phyloP scores from a whole-genome alignment of 78 protist species.

The Dictyostelium brefeldianum region DNA sequence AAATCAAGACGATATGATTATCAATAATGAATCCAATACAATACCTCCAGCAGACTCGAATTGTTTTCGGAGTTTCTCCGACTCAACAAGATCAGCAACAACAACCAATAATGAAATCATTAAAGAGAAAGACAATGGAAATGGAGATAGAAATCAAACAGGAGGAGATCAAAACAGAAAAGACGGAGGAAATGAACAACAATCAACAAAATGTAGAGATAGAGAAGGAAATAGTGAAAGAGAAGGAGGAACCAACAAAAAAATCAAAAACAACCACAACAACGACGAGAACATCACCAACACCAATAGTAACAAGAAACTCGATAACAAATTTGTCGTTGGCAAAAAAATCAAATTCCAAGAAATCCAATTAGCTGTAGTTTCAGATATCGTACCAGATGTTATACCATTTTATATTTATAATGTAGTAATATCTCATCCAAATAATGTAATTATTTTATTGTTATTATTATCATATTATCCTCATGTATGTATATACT shows the following conservation, averaged over 20 bases:
- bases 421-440: neutral
- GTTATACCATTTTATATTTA: slow-evolving; percentile 9
- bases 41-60: no score
- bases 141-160: no score
- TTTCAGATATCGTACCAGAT: neutral
- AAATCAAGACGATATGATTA: no score
- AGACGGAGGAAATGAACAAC: neutral
- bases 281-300: neutral
- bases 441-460: neutral
- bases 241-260: neutral
- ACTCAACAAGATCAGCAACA: no score
- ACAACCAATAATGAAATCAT: no score
- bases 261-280: neutral
- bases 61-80: no score
- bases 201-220: neutral
- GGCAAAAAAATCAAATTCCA: neutral
- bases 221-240: neutral
- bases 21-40: no score
- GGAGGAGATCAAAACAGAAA: no score
- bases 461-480: neutral
- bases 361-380: neutral
- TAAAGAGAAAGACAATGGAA: no score
- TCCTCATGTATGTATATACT: no score
- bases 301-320: neutral
- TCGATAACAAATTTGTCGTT: neutral